A percentile compares a stretch with the other conserved stretches of the same genome.
Conservation (phyloP, 202 grass and related monocot species). For the Saccharum hybrid region DNA sequence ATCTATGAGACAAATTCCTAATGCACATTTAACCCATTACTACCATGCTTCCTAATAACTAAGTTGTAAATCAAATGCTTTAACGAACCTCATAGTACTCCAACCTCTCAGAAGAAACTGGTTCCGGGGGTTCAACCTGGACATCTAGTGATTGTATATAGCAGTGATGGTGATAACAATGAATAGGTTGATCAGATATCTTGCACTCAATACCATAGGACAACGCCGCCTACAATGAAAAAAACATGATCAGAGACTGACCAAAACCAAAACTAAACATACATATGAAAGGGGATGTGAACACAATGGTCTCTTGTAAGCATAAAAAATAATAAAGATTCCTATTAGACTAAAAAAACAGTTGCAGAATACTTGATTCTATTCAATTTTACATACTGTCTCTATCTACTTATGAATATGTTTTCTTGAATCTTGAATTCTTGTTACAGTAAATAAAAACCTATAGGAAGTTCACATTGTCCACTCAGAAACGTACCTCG, state of each 20-base stretch:
- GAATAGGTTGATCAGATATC: conserved; percentile 40
- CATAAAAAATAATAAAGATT: neutral
- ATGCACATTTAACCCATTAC: neutral
- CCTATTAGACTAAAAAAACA: neutral
- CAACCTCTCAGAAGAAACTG: conserved; percentile 46
- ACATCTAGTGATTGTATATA: conserved; percentile 47
- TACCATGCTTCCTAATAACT: conserved; percentile 1
- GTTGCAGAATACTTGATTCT: neutral
- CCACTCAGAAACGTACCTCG: conserved; percentile 30
- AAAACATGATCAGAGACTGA: conserved; percentile 23
- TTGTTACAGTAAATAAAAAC: neutral
- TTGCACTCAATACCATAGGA: conserved; percentile 34
- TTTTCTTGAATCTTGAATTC: conserved; percentile 5
- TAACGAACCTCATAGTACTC: conserved; percentile 50
- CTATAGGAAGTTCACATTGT: neutral
- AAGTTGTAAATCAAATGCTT: conserved; percentile 23
- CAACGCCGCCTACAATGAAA: conserved; percentile 32
- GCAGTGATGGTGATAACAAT: conserved; percentile 46
- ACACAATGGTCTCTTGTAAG: neutral
- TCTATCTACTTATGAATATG: neutral
- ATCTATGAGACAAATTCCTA: neutral
- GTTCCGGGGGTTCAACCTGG: conserved; percentile 42
- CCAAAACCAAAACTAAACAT: neutral
- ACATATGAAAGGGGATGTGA: neutral
- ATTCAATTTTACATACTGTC: neutral